Base-by-base conservation (phyloP, 73 alveolate genomes). In the Durusdinium trenchii region DNA sequence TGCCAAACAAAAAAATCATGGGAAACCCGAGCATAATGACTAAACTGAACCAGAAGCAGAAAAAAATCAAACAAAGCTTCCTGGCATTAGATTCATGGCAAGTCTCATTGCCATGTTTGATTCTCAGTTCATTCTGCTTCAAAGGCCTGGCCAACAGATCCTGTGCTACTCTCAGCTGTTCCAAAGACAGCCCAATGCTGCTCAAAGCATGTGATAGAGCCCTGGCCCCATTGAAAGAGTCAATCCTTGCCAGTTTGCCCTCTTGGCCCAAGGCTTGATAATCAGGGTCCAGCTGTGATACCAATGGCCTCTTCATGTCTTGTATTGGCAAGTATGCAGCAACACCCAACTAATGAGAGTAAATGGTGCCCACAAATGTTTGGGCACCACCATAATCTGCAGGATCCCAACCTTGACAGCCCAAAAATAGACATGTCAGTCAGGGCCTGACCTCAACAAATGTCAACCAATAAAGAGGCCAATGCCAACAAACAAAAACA, bases 301-400 rank as follows among this genome's bases (percentile, higher is more conserved):
- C 73, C 14, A 38, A 6, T 6, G 93, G 71, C 73, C 73, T 23
- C 71, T 50, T 46, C 50, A 82, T 46, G 50, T 82, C 93, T 82
- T 82, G 93, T 35, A 82, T 38, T 12, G 71, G 67, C 3, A 50
- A 36, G 73, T 82, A 82, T 3, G 38, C 93, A 32, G 73, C 28
- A 30, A 32, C 30, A 45, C n/a, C 73, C 16, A 10, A 6, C n/a
- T 82, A 32, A n/a, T 47, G 36, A 18, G 45, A 14, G 73, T 26
- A 82, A 32, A 46, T 35, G 54, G 42, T 0, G n/a, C 73, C 93
- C 16, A 82, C 93, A 46, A 82, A 82, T 7, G 93, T 82, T 46
- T 82, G 14, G 73, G 73, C 71, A 7, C 93, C 93, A 18, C 93
- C 93, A 50, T 82, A 82, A 32, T 82, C 87, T 43, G 87, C 87